Conservation (phyloP, 176 grass and related monocot species). For the Phoenix dactylifera region DNA sequence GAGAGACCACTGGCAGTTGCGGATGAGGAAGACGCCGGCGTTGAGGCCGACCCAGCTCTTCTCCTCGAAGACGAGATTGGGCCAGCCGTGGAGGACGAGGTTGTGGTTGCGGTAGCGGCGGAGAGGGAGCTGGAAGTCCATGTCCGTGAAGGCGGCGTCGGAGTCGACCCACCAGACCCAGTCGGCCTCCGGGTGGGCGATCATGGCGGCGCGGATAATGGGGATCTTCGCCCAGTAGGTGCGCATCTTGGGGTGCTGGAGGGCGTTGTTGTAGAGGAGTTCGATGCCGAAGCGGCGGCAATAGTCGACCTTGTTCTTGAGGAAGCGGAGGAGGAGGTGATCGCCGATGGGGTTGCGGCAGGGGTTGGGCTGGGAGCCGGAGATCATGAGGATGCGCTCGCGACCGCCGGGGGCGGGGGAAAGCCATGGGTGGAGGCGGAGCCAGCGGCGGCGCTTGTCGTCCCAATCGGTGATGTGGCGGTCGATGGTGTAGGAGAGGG, state of each 20-base stretch:
- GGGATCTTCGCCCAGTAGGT: constrained; percentile 84
- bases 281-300: constrained; percentile 65
- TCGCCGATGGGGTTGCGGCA: constrained; percentile 47
- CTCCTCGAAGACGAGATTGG: constrained; percentile 35
- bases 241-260: constrained; percentile 55
- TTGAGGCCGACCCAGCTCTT: constrained; percentile 76
- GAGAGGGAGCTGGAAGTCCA: constrained; percentile 66
- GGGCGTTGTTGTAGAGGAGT: constrained; percentile 70
- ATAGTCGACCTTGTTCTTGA: constrained; percentile 93
- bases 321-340: constrained; percentile 48
- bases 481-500: constrained; percentile 58
- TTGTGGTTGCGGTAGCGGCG: constrained; percentile 48
- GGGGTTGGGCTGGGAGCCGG: constrained; percentile 69
- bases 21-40: constrained; percentile 87
- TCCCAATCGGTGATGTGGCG: constrained; percentile 54
- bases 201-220: constrained; percentile 55
- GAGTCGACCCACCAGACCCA: constrained; percentile 99
- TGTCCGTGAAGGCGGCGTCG: constrained; percentile 91
- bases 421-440: constrained; percentile 31
- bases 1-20: constrained; percentile 95
- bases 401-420: neutral
- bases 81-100: constrained; percentile 76
- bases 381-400: constrained; percentile 70
- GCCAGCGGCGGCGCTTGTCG: constrained; percentile 55
- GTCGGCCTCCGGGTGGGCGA: constrained; percentile 78